Conservation (phyloP, 2,329 filamentous ascomycete species). For the Microcera coccophila region DNA sequence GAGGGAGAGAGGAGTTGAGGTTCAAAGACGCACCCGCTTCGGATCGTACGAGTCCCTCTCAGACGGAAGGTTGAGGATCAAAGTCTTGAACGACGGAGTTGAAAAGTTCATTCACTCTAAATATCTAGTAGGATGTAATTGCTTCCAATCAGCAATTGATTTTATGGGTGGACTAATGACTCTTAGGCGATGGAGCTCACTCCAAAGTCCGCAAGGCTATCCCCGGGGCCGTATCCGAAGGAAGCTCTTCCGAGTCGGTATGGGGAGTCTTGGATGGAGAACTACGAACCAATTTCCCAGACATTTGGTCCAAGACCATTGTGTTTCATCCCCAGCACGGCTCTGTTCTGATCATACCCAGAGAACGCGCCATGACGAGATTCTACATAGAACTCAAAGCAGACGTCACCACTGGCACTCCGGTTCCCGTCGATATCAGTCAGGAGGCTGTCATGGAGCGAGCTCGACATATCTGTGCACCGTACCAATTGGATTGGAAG, state of each 20-base stretch:
- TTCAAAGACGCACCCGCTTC: constrained; percentile 61
- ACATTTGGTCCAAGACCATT: constrained; percentile 69
- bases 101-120: constrained; percentile 51
- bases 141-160: background rate
- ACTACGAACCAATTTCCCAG: constrained; percentile 66
- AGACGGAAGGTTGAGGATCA: constrained; percentile 42
- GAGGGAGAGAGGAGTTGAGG: constrained; percentile 56
- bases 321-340: constrained; percentile 62
- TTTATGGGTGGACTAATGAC: no score
- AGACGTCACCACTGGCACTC: constrained; percentile 20
- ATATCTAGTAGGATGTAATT: constrained; percentile 62
- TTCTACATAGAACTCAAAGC: constrained; percentile 55
- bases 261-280: constrained; percentile 71
- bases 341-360: constrained; percentile 66
- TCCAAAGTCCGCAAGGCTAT: constrained; percentile 64
- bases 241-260: constrained; percentile 48
- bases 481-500: constrained; percentile 53
- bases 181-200: constrained; percentile 63
- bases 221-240: constrained; percentile 49
- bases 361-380: constrained; percentile 67
- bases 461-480: constrained; percentile 55
- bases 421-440: constrained; percentile 35
- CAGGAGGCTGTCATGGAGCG: constrained; percentile 67
- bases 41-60: constrained; percentile 46
- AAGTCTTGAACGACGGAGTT: constrained; percentile 46